Conservation (phyloP, 768 basidiomycete species). For the Tremella fuciformis region DNA sequence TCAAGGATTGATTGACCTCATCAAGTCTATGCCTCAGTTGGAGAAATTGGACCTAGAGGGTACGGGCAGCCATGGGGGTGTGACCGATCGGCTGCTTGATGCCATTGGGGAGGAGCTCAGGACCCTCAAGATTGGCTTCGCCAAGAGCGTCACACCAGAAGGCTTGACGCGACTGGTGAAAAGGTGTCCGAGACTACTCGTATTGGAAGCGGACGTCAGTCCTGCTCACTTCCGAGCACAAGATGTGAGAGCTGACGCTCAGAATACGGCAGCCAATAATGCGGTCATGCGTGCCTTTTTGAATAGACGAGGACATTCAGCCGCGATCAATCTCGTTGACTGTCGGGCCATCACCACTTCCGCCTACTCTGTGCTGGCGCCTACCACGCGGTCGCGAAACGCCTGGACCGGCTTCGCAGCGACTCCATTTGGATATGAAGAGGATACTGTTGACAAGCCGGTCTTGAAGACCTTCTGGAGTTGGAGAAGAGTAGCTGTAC, state of each 20-base stretch:
- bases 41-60: slow-evolving; percentile 82
- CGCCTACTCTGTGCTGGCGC: slow-evolving; percentile 11
- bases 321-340: slow-evolving; percentile 26
- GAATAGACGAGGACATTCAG: slow-evolving; percentile 8
- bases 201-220: slow-evolving; percentile 67
- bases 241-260: neutral
- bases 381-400: slow-evolving; percentile 12
- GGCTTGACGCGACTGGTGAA: slow-evolving; percentile 65
- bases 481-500: slow-evolving; percentile 26
- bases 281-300: slow-evolving; percentile 31
- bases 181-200: slow-evolving; percentile 61
- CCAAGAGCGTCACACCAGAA: slow-evolving; percentile 63
- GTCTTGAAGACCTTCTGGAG: slow-evolving; percentile 36
- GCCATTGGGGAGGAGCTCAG: slow-evolving; percentile 3
- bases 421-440: slow-evolving; percentile 24
- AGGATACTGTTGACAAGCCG: slow-evolving; percentile 1
- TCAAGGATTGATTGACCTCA: slow-evolving; percentile 59
- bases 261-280: slow-evolving; percentile 35
- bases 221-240: neutral
- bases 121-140: slow-evolving; percentile 55
- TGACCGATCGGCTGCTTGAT: slow-evolving; percentile 64
- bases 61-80: slow-evolving; percentile 57
- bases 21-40: slow-evolving; percentile 68
- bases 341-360: slow-evolving; percentile 27
- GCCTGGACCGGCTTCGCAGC: slow-evolving; percentile 23